phyloP scores from a whole-genome alignment of 164 flowering plant genomes.

The Aristolochia contorta region DNA sequence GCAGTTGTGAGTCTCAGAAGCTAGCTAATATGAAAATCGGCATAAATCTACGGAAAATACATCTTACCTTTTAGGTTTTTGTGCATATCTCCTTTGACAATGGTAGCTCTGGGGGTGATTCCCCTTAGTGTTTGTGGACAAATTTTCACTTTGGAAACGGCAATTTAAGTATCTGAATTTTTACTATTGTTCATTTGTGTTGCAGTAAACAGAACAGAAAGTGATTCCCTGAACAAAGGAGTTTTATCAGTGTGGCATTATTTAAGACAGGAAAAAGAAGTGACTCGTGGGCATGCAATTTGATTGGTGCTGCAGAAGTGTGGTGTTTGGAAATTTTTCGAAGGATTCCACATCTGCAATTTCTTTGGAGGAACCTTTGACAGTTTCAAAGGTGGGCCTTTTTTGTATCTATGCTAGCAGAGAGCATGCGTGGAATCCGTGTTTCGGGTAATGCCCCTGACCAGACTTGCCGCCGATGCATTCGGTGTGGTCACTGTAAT shows the following conservation, averaged over 20 bases:
- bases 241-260: not conserved
- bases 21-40: too few species aligned
- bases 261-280: not conserved
- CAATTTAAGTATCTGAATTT: too few species aligned
- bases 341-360: conserved; percentile 12
- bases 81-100: too few species aligned
- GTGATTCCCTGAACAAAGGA: not conserved
- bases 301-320: conserved; percentile 3
- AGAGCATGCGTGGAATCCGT: conserved; percentile 98
- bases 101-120: too few species aligned
- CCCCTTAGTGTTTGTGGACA: too few species aligned
- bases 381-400: conserved; percentile 14
- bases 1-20: too few species aligned
- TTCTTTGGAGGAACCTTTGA: conserved; percentile 21
- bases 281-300: not conserved
- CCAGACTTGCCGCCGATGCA: conserved; percentile 83
- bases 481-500: conserved; percentile 94
- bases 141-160: too few species aligned
- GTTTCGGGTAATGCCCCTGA: conserved; percentile 97
- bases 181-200: too few species aligned
- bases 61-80: too few species aligned
- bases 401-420: conserved; percentile 82
- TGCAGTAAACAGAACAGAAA: too few species aligned
- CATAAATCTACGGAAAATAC: too few species aligned
- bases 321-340: conserved; percentile 5